A percentile compares a stretch with the other conserved stretches of the same genome.
phyloP scores from a whole-genome alignment of 169 alveolate genomes.

The Plasmodium billcollinsi region DNA sequence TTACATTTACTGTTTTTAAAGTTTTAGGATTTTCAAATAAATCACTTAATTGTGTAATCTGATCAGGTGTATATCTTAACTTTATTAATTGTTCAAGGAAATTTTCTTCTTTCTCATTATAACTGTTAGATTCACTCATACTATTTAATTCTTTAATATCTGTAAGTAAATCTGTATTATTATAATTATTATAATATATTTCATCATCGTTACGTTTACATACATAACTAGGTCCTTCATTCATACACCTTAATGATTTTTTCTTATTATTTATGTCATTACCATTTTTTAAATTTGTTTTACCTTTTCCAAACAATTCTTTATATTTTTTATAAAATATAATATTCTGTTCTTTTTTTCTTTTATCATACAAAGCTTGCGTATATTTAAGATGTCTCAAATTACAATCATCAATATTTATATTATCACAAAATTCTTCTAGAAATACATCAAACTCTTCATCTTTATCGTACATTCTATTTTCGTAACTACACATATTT shows the following conservation, averaged over 20 bases:
- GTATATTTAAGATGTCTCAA: no score
- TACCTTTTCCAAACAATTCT: conserved; percentile 12
- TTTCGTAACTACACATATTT: not conserved
- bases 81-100: conserved; percentile 68
- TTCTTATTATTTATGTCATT: conserved; percentile 1
- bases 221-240: not conserved
- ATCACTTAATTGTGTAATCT: conserved; percentile 82
- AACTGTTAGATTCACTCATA: conserved; percentile 25
- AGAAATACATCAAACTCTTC: not conserved
- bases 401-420: not conserved
- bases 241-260: not conserved
- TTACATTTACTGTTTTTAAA: conserved; percentile 73
- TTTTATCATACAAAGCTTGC: not conserved
- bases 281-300: not conserved
- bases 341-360: conserved; percentile 14
- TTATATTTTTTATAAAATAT: conserved; percentile 6
- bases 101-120: conserved; percentile 24
- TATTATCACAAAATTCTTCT: not conserved
- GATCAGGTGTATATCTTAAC: conserved; percentile 81
- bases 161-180: not conserved
- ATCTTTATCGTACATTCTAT: not conserved
- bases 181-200: not conserved
- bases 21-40: conserved; percentile 82
- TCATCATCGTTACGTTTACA: not conserved
- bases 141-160: conserved; percentile 43